Base-by-base conservation (phyloP, 116 monocot species). In the Phalaenopsis hybrid region DNA sequence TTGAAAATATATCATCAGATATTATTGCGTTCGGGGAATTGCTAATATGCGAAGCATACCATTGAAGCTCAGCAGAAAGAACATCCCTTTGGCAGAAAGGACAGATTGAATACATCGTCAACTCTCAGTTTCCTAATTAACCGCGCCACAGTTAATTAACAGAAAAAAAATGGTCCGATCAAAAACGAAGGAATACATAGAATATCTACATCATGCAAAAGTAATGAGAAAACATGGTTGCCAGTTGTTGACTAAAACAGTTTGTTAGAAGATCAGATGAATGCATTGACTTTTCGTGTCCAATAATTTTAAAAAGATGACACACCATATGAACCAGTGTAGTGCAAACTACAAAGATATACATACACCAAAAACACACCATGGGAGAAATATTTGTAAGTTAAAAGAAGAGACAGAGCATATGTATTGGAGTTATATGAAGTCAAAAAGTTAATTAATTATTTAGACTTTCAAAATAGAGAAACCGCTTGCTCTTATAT, bases 31-130 rank as follows among this genome's bases (percentile, higher is more conserved):
- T 79, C 73, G 50, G 2, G 46, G 74, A 74, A 79, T 57, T 73
- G 31, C n/a, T 17, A 74, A 48, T 18, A 13, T 21, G 43, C n/a
- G 55, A 77, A 28, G 12, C 15, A 61, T 91, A 95, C 95, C 92
- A 52, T 89, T 92, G 86, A 55, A 95, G 77, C 70, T 95, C 91
- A 78, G 69, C 25, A 0, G 57, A 57, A 49, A 85, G 87, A 83
- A 95, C 34, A 75, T 20, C 75, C 15, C 80, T 43, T 52, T 87
- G 76, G 81, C 95, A 95, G 78, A 95, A 81, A 68, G 95, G 95
- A 68, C 95, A 95, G 78, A 84, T 78, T 20, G 87, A 83, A 45
- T 88, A 82, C 95, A 95, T 92, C 34, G 75, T 69, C 34, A 44
- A 58, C 45, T 45, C n/a, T 51, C 74, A 75, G 57, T 48, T 37